Evolutionary conservation across 1,284 basidiomycete genomes (phyloP).

Genomic region (Ustilago lituana): DNA sequence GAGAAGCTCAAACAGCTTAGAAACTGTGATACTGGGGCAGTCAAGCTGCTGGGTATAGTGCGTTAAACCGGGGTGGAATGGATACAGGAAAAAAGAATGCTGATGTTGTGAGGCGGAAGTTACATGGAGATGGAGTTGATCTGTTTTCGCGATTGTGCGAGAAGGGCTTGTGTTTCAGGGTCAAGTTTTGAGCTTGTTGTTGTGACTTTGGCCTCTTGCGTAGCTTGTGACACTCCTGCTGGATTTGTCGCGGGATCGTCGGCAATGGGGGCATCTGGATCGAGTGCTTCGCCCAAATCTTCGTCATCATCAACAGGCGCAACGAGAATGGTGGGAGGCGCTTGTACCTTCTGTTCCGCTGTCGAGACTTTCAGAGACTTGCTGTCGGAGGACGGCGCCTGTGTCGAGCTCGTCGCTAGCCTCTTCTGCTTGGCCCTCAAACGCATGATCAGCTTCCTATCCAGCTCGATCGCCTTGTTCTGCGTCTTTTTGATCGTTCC

Average conservation of each 20-base stretch:
- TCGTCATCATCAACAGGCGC: slow-evolving; percentile 22
- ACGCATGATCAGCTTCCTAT: slow-evolving; percentile 33
- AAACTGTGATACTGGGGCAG: no score
- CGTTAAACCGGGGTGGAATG: no score
- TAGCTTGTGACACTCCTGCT: not conserved
- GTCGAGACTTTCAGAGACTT: not conserved
- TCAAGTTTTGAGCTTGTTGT: slow-evolving; percentile 12
- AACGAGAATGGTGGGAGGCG: not conserved
- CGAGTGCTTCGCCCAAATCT: slow-evolving; percentile 39
- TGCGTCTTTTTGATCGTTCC: slow-evolving; percentile 57
- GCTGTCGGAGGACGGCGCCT: not conserved
- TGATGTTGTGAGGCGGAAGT: no score
- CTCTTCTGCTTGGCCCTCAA: slow-evolving; percentile 24
- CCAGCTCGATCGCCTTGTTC: slow-evolving; percentile 49
- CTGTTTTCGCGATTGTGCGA: slow-evolving; percentile 26
- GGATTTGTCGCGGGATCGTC: not conserved
- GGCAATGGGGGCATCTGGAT: not conserved
- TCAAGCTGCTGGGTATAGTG: no score
- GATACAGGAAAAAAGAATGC: no score
- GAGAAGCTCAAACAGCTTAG: no score
- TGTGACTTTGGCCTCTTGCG: not conserved
- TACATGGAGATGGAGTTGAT: slow-evolving; percentile 31
- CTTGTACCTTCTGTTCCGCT: not conserved
- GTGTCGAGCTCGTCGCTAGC: not conserved
- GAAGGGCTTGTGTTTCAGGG: slow-evolving; percentile 28